These are phyloP conservation scores for Thozetella sp. DNA, from an alignment of 495 filamentous ascomycete genomes.

Conservation along the genomic window DNA sequence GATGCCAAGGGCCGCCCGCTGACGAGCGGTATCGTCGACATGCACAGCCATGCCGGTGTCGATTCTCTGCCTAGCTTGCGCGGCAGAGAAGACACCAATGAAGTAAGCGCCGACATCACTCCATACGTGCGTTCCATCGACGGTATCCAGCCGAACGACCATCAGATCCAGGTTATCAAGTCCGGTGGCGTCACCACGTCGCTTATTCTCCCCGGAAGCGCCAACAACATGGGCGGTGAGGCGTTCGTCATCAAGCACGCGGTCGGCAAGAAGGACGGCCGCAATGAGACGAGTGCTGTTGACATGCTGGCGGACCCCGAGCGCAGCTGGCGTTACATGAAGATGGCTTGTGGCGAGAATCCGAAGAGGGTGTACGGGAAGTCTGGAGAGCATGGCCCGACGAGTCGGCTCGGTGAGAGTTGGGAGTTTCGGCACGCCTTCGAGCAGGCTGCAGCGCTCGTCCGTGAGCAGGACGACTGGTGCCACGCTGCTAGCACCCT, in stretches of 20 bases:
- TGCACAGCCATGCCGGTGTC: slow-evolving; percentile 64
- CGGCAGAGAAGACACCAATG: slow-evolving; percentile 52
- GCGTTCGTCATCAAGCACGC: slow-evolving; percentile 65
- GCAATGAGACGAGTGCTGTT: slow-evolving; percentile 51
- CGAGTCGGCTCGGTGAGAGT: slow-evolving; percentile 58
- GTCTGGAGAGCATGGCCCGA: slow-evolving; percentile 36
- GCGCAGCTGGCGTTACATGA: slow-evolving; percentile 60
- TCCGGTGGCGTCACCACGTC: slow-evolving; percentile 70
- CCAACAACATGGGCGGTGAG: slow-evolving; percentile 70
- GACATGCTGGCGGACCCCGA: slow-evolving; percentile 51
- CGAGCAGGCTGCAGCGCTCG: slow-evolving; percentile 52
- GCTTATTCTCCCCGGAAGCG: slow-evolving; percentile 64
- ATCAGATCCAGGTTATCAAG: slow-evolving; percentile 60
- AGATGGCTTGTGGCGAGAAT: slow-evolving; percentile 75
- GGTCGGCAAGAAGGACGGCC: slow-evolving; percentile 43
- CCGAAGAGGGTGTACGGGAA: slow-evolving; percentile 55
- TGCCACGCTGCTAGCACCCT: slow-evolving; percentile 49
- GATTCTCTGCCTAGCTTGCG: slow-evolving; percentile 37
- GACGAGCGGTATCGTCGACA: slow-evolving; percentile 66
- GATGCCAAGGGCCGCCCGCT: slow-evolving; percentile 59
- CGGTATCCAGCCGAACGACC: slow-evolving; percentile 48
- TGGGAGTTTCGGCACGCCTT: slow-evolving; percentile 66
- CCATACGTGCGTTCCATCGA: slow-evolving; percentile 63
- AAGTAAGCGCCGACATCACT: slow-evolving; percentile 51
- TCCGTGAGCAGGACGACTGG: slow-evolving; percentile 60